Evolutionary conservation across 2,329 filamentous ascomycete genomes (phyloP).

Genomic region (Aspergillus sp.): DNA sequence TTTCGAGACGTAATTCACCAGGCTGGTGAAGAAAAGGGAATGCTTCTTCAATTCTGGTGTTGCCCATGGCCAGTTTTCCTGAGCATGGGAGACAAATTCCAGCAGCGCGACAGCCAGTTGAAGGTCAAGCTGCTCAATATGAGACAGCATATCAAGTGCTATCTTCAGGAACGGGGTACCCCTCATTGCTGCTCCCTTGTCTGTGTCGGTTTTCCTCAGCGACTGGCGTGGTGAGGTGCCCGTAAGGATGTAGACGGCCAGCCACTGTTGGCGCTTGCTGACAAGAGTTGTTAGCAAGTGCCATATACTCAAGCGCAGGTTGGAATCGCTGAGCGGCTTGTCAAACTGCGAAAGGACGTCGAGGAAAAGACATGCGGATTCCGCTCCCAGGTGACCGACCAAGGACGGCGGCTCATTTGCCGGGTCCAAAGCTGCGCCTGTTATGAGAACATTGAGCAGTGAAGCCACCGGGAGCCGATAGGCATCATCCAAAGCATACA

Average conservation of each 20-base stretch:
- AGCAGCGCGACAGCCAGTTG: slow-evolving; percentile 72
- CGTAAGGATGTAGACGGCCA: slow-evolving; percentile 88
- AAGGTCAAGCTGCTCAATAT: slow-evolving; percentile 65
- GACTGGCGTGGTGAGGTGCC: slow-evolving; percentile 80
- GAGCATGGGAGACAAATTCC: slow-evolving; percentile 82
- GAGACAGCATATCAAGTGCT: slow-evolving; percentile 70
- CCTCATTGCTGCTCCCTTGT: slow-evolving; percentile 52
- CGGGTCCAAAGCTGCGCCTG: slow-evolving; percentile 63
- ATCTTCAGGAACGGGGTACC: slow-evolving; percentile 70
- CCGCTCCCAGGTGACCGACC: slow-evolving; percentile 82
- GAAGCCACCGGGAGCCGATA: slow-evolving; percentile 68
- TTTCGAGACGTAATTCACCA: slow-evolving; percentile 69
- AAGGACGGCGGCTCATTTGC: slow-evolving; percentile 84
- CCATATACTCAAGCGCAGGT: slow-evolving; percentile 73
- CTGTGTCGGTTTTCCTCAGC: slow-evolving; percentile 54
- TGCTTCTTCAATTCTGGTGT: slow-evolving; percentile 78
- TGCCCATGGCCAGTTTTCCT: slow-evolving; percentile 95
- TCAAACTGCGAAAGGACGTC: slow-evolving; percentile 75
- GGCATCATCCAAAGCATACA: slow-evolving; percentile 69
- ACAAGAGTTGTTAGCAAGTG: slow-evolving; percentile 82
- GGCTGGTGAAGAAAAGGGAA: slow-evolving; percentile 68
- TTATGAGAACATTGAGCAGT: slow-evolving; percentile 72
- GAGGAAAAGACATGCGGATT: slow-evolving; percentile 81
- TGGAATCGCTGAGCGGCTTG: slow-evolving; percentile 67
- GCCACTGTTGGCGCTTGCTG: slow-evolving; percentile 90